Evolutionary conservation across 768 basidiomycete species (phyloP), one percentile per base, ranked within the genome.

Genomic region (Clitopilus passeckerianus): DNA sequence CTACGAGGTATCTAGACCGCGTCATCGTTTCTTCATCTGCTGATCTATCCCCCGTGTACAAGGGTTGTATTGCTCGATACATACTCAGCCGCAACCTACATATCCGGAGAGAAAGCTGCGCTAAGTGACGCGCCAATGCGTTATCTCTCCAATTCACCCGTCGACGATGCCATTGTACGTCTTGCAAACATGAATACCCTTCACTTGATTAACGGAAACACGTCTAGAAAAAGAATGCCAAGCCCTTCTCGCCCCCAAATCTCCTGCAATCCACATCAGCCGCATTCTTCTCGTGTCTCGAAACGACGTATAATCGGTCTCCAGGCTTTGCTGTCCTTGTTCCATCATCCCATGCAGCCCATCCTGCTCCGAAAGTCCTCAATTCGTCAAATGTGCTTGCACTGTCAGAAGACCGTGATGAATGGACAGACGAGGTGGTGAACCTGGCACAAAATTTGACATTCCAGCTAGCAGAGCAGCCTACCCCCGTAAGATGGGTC

Each of bases 201-300:
- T 30, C 37, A 41, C 15, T 15, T 41, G 37, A 18, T 41, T 33
- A 35, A 30, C 27, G 4, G 27, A 30, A 30, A 22, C 53, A 34
- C 23, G n/a, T 43, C 9, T 33, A 83, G 80, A 67, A 70, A 59
- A 61, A 67, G 2, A 64, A 70, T 18, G 70, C 75, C 0, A 63
- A 76, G 54, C 68, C 67, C 1, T 85, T 85, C 57, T 65, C 75
- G 2, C 80, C 85, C 2, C 86, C 86, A 15, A 87, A 87, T 62
- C 73, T 87, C 34, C 66, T 86, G 50, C 80, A 79, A 61, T 77
- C 79, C 5, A 78, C 82, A 1, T 78, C 84, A 0, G 84, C 86
- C 5, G 75, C 85, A 1, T 74, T 87, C 60, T 66, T 87, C 58
- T 72, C 79, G 14, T 66, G 78, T 44, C 66, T 75, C 8, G 65